phyloP scores from a whole-genome alignment of 352 stramenopile genomes.

The Phytophthora citrophthora region DNA sequence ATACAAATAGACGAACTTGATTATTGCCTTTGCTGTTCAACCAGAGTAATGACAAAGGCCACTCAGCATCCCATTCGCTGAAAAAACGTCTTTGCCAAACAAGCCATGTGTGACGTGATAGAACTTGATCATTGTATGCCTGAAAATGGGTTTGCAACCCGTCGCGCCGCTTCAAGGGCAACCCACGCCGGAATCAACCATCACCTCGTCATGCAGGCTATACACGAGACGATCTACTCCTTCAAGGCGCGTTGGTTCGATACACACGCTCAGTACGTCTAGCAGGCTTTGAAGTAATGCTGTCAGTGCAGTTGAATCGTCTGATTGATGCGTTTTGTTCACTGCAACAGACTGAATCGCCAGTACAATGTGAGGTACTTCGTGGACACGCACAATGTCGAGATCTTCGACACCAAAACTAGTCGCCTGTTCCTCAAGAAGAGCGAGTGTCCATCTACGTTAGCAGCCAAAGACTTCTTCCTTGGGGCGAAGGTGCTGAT shows the following conservation, averaged over 20 bases:
- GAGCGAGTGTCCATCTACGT: conserved; percentile 73
- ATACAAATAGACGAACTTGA: too few relatives aligned
- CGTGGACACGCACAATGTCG: conserved; percentile 75
- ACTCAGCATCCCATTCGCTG: conserved; percentile 4
- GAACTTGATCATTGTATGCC: conserved; percentile 3
- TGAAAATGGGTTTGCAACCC: neutral
- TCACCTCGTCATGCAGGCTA: conserved; percentile 50
- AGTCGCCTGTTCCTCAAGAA: conserved; percentile 93
- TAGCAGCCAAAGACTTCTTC: conserved; percentile 83
- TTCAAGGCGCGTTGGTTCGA: conserved; percentile 88
- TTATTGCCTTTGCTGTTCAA: too few relatives aligned
- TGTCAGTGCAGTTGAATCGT: neutral
- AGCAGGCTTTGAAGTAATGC: neutral
- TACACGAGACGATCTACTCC: conserved; percentile 80
- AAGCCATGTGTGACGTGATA: conserved; percentile 15
- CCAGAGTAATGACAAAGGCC: too few relatives aligned
- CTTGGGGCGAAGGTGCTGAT: conserved; percentile 83
- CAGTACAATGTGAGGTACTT: conserved; percentile 87
- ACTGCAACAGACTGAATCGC: conserved; percentile 60
- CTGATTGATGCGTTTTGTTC: too few relatives aligned
- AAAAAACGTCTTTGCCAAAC: conserved; percentile 1
- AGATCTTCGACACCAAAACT: conserved; percentile 91
- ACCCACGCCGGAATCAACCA: too few relatives aligned
- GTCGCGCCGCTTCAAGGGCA: conserved; percentile 12
- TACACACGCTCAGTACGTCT: conserved; percentile 67